Evolutionary conservation across 106 monocot species (phyloP).

Genomic region (Acorus calamus): DNA sequence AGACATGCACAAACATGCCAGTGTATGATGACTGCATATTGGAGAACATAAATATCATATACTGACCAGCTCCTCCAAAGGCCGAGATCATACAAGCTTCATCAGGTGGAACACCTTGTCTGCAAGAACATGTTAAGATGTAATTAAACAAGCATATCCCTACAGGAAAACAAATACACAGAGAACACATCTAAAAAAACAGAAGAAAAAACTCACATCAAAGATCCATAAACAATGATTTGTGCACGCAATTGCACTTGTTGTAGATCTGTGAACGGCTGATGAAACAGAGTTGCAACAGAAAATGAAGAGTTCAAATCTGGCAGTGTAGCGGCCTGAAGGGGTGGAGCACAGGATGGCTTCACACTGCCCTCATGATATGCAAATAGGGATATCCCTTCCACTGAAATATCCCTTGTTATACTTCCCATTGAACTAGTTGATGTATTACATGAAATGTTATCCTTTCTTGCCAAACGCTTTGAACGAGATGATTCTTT

Average conservation of each 20-base stretch:
- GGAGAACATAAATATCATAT: neutral
- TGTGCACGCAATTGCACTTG: conserved; percentile 94
- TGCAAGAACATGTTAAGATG: conserved; percentile 31
- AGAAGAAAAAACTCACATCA: conserved; percentile 54
- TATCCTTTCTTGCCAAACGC: conserved; percentile 13
- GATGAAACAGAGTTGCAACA: conserved; percentile 31
- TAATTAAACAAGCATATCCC: neutral
- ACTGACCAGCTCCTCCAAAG: conserved; percentile 71
- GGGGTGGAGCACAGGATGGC: conserved; percentile 14
- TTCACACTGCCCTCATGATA: conserved; percentile 21
- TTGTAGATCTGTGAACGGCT: conserved; percentile 79
- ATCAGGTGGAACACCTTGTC: conserved; percentile 76
- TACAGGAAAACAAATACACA: neutral
- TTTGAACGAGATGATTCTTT: conserved; percentile 26
- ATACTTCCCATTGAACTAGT: conserved; percentile 3
- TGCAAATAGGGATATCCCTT: conserved; percentile 17
- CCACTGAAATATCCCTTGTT: conserved; percentile 19
- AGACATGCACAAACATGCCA: too few species aligned
- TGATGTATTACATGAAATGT: conserved; percentile 8
- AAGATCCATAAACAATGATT: conserved; percentile 91
- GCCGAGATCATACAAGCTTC: conserved; percentile 76
- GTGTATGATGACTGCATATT: too few species aligned
- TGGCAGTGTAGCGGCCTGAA: conserved; percentile 39
- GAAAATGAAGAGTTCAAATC: conserved; percentile 46
- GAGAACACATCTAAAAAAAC: neutral